Evolutionary conservation across 768 basidiomycete species (phyloP).

Genomic region (Mycena amicta): DNA sequence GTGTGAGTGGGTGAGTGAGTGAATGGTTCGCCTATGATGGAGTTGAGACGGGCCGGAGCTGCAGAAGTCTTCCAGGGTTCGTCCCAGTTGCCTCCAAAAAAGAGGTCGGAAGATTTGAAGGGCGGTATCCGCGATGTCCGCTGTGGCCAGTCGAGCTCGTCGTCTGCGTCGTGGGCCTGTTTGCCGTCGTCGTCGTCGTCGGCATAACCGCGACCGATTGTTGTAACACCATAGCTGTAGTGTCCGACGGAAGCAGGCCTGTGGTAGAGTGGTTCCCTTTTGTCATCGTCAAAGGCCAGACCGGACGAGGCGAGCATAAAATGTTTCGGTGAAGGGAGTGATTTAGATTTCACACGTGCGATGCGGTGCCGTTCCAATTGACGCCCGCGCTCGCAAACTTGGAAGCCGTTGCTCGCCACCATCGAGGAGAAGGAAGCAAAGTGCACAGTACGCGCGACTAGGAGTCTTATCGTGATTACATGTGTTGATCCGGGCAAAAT

Average conservation of each 20-base stretch:
- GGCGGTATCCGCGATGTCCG: conserved; percentile 20
- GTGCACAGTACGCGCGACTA: neutral
- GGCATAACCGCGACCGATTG: conserved; percentile 79
- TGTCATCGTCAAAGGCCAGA: conserved; percentile 69
- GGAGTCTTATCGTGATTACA: neutral
- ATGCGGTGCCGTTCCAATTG: neutral
- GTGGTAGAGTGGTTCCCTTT: conserved; percentile 61
- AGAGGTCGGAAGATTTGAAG: neutral
- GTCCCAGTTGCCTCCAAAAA: conserved; percentile 12
- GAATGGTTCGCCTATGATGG: conserved; percentile 35
- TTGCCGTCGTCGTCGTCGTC: conserved; percentile 54
- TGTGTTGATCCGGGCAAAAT: neutral
- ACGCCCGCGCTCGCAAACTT: neutral
- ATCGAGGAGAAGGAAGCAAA: neutral
- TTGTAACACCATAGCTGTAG: conserved; percentile 81
- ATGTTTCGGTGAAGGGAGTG: neutral
- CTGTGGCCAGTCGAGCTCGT: conserved; percentile 20
- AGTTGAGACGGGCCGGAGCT: conserved; percentile 35
- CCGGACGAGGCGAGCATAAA: conserved; percentile 40
- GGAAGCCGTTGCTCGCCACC: neutral
- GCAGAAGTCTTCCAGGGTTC: conserved; percentile 24
- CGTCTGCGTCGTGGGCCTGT: too few species aligned
- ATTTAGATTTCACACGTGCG: neutral
- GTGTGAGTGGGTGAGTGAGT: conserved; percentile 26
- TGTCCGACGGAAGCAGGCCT: conserved; percentile 68